Base-by-base conservation (phyloP, 2,329 filamentous ascomycete genomes). In the Aphanocladium album region DNA sequence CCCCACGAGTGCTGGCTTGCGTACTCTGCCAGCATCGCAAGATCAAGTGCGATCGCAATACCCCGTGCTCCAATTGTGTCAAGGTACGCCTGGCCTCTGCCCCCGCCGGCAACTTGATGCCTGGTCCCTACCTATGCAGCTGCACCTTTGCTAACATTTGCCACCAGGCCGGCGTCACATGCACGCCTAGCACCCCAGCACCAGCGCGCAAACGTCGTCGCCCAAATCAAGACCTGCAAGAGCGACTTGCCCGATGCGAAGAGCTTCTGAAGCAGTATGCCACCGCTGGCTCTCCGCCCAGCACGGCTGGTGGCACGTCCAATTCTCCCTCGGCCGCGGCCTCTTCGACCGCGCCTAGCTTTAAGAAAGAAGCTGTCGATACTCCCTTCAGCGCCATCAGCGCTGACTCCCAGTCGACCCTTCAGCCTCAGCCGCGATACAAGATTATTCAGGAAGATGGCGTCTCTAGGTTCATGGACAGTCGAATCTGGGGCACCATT, bases 191-290 rank as follows among this genome's bases (percentile, higher is more conserved):
- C 64, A 85, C 80, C 21, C 83, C 83, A 1, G 83, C 83, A 8
- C 83, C 83, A 6, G 80, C 83, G 30, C 80, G 83, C 61, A 86
- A 85, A 73, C 79, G 83, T 45, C 76, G 82, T 63, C 75, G 83
- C 52, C 83, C 83, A 11, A 85, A 86, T 57, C 83, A 86, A 66
- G 83, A 86, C 66, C 76, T 86, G 14, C 83, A 86, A 66, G 83
- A 86, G 70, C 78, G 83, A 43, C 74, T 86, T 39, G 82, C 82
- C 4, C 76, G 82, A 60, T 85, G 83, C 64, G 83, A 86, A 66
- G 80, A 83, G 64, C 72, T 86, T 43, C 71, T 85, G 23, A 84
- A 83, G 64, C 80, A 83, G 62, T 85, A 86, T 70, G 82, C 82
- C 14, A 74, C 73, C 6, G 70, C 69, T 62, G 73, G 70, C n/a